phyloP scores from a whole-genome alignment of 345 rosid species.

The Boechera retrofracta region DNA sequence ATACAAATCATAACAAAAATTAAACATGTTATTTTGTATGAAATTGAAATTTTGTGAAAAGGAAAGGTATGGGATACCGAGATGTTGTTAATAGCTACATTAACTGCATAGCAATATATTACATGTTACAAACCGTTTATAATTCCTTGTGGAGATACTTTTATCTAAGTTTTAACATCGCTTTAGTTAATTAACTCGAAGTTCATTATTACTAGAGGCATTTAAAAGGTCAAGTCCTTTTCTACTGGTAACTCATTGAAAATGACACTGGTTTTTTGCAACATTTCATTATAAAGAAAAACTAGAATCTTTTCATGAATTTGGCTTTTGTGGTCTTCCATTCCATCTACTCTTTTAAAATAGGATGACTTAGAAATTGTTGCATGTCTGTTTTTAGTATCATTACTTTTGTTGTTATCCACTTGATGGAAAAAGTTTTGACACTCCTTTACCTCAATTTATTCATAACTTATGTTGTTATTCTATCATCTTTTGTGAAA shows the following conservation, averaged over 20 bases:
- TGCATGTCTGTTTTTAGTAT: conserved; percentile 17
- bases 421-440: conserved; percentile 22
- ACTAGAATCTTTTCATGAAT: not conserved
- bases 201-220: not conserved
- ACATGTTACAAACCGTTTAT: conserved; percentile 16
- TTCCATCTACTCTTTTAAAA: not conserved
- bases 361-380: not conserved
- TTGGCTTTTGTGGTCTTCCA: not conserved
- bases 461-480: not conserved
- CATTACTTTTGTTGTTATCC: not conserved
- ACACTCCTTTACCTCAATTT: conserved; percentile 1
- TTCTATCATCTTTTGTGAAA: not conserved
- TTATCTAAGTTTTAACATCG: not conserved
- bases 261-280: conserved; percentile 16
- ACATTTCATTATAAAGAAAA: not conserved
- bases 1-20: not conserved
- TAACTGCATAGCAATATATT: not conserved
- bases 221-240: not conserved
- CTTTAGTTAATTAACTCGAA: not conserved
- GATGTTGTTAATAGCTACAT: not conserved
- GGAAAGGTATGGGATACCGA: not conserved
- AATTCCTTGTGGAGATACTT: not conserved
- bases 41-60: too few species aligned
- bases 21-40: too few species aligned
- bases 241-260: conserved; percentile 24